Base-by-base conservation (phyloP, 768 basidiomycete species). In the Lentinula raphanica region DNA sequence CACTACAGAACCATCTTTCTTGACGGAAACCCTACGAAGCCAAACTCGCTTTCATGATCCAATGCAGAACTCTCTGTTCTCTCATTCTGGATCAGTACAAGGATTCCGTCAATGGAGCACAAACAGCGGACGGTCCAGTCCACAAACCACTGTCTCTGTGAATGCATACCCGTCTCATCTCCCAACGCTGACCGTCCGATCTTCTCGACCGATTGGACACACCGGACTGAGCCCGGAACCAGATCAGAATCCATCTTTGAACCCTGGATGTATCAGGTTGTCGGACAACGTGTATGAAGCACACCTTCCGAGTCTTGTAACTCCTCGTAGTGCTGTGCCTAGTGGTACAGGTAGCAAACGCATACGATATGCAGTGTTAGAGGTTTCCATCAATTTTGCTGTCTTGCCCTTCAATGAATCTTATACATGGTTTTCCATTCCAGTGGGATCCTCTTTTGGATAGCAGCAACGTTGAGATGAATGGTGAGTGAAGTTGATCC, bases 31-130 rank as follows among this genome's bases (percentile, higher is more conserved):
- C 0, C 80, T 96, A 28, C 76, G 81, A 63, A 86, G 86, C 63
- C 92, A 94, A 71, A 83, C 82, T 38, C 85, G 95, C 12, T 98
- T 98, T 66, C 92, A 98, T 70, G 95, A 98, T 63, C 95, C 94
- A 3, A 72, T 86, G 6, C 53, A 59, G 23, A 46, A 92, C 59
- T 94, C 93, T 0, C 73, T 96, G 23, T 94, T 92, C 66, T 92
- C 91, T 1, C 83, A 92, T 63, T 83, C 91, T 0, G 74, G 77
- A 6, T 88, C 92, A 21, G 87, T 94, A 7, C 83, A 88, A 66
- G 86, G 88, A 5, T 96, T 87, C 67, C 77, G 88, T 58, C 77
- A 85, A 58, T 95, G 94, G 88, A 86, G 80, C 62, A 77, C 64
- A 54, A 53, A 36, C n/a, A 84, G 80, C 61, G 88, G 85, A 7